Evolutionary conservation across 1,139 yeast species (phyloP).

Genomic region (Candida sp.): DNA sequence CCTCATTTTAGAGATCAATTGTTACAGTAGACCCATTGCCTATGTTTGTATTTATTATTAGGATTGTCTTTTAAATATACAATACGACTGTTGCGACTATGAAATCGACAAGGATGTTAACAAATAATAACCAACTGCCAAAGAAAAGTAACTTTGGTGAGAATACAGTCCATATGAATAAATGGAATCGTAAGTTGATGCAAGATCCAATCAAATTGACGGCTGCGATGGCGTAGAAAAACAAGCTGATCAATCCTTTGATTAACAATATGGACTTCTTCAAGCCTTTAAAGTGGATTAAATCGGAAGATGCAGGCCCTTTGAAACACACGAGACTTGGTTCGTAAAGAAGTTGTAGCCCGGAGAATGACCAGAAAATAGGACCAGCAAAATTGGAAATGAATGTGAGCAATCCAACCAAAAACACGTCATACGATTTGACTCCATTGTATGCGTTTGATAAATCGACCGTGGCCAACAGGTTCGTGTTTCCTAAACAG

Average conservation of each 20-base stretch:
- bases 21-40: constrained; percentile 57
- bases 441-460: constrained; percentile 94
- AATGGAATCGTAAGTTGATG: constrained; percentile 74
- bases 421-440: constrained; percentile 63
- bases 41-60: constrained; percentile 1
- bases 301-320: constrained; percentile 13
- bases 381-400: constrained; percentile 87
- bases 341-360: constrained; percentile 50
- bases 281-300: constrained; percentile 19
- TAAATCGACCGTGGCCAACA: constrained; percentile 87
- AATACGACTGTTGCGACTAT: constrained; percentile 19
- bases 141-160: constrained; percentile 89
- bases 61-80: constrained; percentile 10
- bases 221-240: constrained; percentile 66
- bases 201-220: constrained; percentile 71
- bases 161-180: constrained; percentile 97
- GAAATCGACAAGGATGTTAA: constrained; percentile 50
- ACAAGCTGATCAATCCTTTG: constrained; percentile 36
- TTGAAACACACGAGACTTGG: constrained; percentile 18
- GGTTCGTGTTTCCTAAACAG: constrained; percentile 90
- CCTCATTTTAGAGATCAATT: constrained; percentile 91
- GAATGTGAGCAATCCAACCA: constrained; percentile 82
- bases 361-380: constrained; percentile 77
- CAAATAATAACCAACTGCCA: constrained; percentile 71
- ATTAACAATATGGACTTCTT: constrained; percentile 39